phyloP scores from a whole-genome alignment of 2,329 filamentous ascomycete genomes.

The Aspergillus pseudoviridinutans region DNA sequence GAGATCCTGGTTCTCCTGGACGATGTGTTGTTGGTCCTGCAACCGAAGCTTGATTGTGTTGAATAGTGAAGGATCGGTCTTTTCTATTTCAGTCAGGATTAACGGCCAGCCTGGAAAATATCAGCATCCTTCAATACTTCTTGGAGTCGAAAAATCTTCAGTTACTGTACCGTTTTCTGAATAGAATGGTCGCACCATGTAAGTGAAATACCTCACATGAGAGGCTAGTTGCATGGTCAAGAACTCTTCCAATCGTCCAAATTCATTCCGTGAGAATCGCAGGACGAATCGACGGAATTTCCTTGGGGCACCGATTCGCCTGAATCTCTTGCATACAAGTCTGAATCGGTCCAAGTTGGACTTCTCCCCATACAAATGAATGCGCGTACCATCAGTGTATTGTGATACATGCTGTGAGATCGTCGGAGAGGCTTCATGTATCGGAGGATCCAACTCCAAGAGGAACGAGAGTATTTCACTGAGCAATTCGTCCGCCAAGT shows the following conservation, averaged over 20 bases:
- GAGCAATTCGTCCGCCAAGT: conserved; percentile 36
- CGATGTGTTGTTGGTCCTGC: conserved; percentile 43
- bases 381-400: conserved; percentile 4
- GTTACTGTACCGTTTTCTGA: conserved; percentile 35
- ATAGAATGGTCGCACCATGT: conserved; percentile 40
- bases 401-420: conserved; percentile 5
- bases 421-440: conserved; percentile 9
- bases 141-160: conserved; percentile 7
- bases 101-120: conserved; percentile 26
- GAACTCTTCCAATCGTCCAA: conserved; percentile 31
- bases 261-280: conserved; percentile 34
- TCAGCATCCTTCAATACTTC: conserved; percentile 15
- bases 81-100: conserved; percentile 19
- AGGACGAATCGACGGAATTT: conserved; percentile 36
- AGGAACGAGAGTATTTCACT: conserved; percentile 31
- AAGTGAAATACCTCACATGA: conserved; percentile 36
- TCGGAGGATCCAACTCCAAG: conserved; percentile 16
- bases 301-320: conserved; percentile 37
- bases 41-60: conserved; percentile 29
- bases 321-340: conserved; percentile 39
- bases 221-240: conserved; percentile 34
- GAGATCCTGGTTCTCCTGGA: conserved; percentile 50
- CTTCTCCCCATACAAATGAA: conserved; percentile 22
- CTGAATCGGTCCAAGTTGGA: conserved; percentile 39
- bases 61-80: conserved; percentile 18